Conservation (phyloP, 23 red algal species). For the Porphyridium purpureum region DNA sequence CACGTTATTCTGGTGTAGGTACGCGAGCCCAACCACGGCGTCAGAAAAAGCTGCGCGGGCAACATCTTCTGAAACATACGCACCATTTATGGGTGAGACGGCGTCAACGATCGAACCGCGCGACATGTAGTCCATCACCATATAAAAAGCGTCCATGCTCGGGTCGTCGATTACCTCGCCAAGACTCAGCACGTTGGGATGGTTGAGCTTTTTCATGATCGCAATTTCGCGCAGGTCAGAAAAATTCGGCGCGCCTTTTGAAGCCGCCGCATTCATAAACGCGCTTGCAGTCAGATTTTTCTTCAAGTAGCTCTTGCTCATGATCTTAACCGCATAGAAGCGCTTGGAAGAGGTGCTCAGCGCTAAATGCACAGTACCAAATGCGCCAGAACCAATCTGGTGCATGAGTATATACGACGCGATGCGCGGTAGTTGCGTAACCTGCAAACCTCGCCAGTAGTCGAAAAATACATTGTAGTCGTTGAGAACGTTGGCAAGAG, state of each 20-base stretch:
- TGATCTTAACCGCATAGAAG: conserved; percentile 7
- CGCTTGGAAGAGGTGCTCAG: background rate
- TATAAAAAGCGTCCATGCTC: conserved; percentile 5
- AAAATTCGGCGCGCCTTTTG: no score
- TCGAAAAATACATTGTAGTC: no score
- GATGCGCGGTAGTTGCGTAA: no score
- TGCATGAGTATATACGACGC: conserved; percentile 5
- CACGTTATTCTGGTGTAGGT: conserved; percentile 5
- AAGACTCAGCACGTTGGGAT: conserved; percentile 70
- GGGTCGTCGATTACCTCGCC: conserved; percentile 40
- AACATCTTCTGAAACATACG: conserved; percentile 54
- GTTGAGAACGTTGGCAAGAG: no score
- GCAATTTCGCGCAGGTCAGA: no score
- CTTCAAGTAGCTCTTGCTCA: background rate
- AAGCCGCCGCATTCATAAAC: no score
- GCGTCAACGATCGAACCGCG: conserved; percentile 66
- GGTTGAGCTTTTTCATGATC: conserved; percentile 20
- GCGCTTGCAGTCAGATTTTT: no score
- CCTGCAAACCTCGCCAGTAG: no score
- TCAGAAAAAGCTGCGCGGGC: conserved; percentile 67
- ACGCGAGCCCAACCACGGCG: conserved; percentile 35
- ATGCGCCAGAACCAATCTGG: conserved; percentile 1
- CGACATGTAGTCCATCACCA: conserved; percentile 76
- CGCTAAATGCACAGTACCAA: conserved; percentile 3
- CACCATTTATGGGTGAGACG: conserved; percentile 46